Percentiles rank a stretch among this genome's conserved stretches.
phyloP scores from a whole-genome alignment of 345 rosid species.

The Aquilaria sinensis region DNA sequence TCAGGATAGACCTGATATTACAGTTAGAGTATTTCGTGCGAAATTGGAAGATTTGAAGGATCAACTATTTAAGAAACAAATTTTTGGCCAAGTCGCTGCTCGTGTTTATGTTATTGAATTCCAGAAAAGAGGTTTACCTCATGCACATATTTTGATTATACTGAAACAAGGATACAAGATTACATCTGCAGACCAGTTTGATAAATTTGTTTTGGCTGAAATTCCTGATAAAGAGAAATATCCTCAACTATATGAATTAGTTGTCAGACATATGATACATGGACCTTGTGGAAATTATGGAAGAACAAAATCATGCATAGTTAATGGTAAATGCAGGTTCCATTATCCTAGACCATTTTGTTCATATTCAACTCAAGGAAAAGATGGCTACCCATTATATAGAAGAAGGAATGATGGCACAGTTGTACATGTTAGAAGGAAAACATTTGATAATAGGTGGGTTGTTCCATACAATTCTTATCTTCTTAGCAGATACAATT shows the following conservation, averaged over 20 bases:
- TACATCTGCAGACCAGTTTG: neutral
- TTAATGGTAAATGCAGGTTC: too few relatives aligned
- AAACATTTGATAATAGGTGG: too few relatives aligned
- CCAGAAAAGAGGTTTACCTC: too few relatives aligned
- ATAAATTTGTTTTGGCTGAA: neutral
- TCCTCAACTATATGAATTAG: neutral
- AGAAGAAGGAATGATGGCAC: neutral
- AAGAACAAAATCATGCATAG: too few relatives aligned
- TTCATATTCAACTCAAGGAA: neutral
- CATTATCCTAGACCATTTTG: neutral
- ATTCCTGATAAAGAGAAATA: neutral
- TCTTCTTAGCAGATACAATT: neutral
- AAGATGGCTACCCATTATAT: neutral
- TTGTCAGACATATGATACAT: neutral
- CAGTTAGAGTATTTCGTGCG: neutral
- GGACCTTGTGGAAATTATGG: neutral
- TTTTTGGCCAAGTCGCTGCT: too few relatives aligned
- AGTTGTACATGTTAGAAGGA: too few relatives aligned
- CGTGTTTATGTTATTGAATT: too few relatives aligned
- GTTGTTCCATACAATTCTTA: neutral
- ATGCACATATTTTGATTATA: neutral
- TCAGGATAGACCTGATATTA: neutral
- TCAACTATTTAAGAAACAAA: too few relatives aligned
- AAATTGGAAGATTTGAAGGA: neutral
- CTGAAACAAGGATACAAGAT: neutral